phyloP scores from a whole-genome alignment of 163 green algal genomes.

The Scenedesmus sp. region DNA sequence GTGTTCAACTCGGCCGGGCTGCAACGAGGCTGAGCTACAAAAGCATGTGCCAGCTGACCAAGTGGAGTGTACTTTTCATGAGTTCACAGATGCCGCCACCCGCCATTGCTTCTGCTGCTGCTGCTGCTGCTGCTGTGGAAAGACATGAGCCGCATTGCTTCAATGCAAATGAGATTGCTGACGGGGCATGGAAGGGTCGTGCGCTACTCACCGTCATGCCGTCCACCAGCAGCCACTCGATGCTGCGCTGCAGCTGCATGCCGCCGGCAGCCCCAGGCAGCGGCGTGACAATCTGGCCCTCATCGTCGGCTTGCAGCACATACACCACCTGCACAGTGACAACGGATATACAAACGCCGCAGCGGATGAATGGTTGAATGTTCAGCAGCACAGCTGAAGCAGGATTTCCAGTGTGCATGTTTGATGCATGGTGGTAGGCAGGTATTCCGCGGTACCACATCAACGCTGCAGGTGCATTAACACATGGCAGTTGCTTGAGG shows the following conservation, averaged over 20 bases:
- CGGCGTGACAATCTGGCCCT: slow-evolving; percentile 74
- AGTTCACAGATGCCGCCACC: not conserved
- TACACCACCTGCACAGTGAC: slow-evolving; percentile 77
- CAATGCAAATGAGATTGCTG: not conserved
- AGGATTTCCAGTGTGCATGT: no score
- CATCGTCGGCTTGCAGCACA: slow-evolving; percentile 78
- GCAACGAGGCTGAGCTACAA: not conserved
- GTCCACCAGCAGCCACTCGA: slow-evolving; percentile 88
- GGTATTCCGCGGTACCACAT: no score
- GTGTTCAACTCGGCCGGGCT: not conserved
- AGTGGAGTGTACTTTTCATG: no score
- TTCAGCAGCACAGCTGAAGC: no score
- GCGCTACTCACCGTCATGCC: slow-evolving; percentile 56
- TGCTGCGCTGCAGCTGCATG: slow-evolving; percentile 32
- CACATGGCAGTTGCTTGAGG: not conserved
- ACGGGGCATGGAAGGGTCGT: no score
- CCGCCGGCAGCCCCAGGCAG: slow-evolving; percentile 42
- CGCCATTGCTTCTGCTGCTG: not conserved
- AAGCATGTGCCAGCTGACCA: not conserved
- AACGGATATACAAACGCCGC: no score
- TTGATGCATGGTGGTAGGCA: no score
- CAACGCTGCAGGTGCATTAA: not conserved
- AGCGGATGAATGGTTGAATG: not conserved
- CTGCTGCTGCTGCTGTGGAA: not conserved
- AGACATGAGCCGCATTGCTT: not conserved